Base-by-base conservation (phyloP, 2,329 filamentous ascomycete species). In the Pezizomycotina sp. region DNA sequence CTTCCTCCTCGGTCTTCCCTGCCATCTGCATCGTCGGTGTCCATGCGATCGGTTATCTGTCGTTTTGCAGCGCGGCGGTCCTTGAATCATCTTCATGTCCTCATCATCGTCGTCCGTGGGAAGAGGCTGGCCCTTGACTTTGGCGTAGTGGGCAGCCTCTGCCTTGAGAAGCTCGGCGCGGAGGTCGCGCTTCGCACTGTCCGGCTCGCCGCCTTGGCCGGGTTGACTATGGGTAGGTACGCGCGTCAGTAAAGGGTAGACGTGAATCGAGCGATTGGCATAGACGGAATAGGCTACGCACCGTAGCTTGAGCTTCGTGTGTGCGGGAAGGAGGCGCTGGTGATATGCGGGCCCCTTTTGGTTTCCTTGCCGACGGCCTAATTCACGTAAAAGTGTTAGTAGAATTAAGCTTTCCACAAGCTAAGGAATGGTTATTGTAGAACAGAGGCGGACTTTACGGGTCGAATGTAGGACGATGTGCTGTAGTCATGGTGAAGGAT, bases 381-480 rank as follows among this genome's bases (percentile, higher is more conserved):
- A n/a, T n/a, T n/a, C n/a, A n/a, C n/a, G n/a, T n/a, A n/a, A n/a
- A n/a, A n/a, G n/a, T n/a, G n/a, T n/a, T n/a, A 47, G 37, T 44
- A 46, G 46, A 14, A 25, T 45, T 60, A 51, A 58, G 54, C 15
- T 31, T 29, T 24, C 16, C 25, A 7, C 8, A 16, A 18, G 20
- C 33, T 27, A 16, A 13, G n/a, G 37, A 14, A 12, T 21, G 13
- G n/a, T 9, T 28, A 20, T n/a, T 2, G 4, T 14, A 16, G 16
- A 32, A 6, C 5, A 13, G 19, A n/a, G 9, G 31, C 7, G 20
- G 2, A 35, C 50, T 65, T 47, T 69, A 84, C 80, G 48, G 89
- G 89, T 98, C 89, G 56, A 98, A 98, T 0, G 89, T 98, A 38
- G 89, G 89, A 62, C 89, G 78, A 56, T 75, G 72, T 39, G 72